Base-by-base conservation (phyloP, 208 protist species). In the Angomonas ambiguus region DNA sequence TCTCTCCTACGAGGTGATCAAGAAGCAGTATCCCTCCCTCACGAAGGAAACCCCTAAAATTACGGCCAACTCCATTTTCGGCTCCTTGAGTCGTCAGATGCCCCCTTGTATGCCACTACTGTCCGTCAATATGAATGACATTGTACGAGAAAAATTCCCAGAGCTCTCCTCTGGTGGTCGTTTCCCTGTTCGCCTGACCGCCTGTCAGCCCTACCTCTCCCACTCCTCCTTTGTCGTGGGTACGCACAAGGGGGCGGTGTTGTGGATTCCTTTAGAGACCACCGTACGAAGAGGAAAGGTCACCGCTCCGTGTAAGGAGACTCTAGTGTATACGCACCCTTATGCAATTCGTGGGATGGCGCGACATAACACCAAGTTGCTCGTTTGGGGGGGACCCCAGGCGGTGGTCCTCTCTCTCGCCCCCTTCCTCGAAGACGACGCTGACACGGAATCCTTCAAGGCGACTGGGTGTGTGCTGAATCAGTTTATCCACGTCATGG, bases 171-270 rank as follows among this genome's bases (percentile, higher is more conserved):
- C 61, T 11, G 34, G 28, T 55, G 32, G 22, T 42, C 57, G 67
- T 13, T 24, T 32, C 58, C 68, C 62, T 18, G 62, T 77, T 41
- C 76, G 72, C 59, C 60, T 92, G 13, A 89, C 81, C 1, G 79
- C 83, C 1, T 94, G 88, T 59, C 79, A 88, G 55, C 83, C 88
- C 8, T 87, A 89, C 61, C 74, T 92, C 35, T 76, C 77, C 34
- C 66, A 82, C 20, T 69, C 73, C 2, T 80, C 82, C 27, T 61
- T 94, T 38, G 84, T 76, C 16, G 84, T 81, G 18, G 82, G 82
- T 6, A 88, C 78, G 8, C 41, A 83, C 33, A 66, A 31, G 22
- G 88, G 88, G 10, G 62, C 68, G 11, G 76, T 94, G 13, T 56
- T 94, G 2, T 91, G 84, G 85, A 76, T 90, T 16, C 81, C 83